Conservation (phyloP, 2,329 filamentous ascomycete species). For the Penicillium sp. region DNA sequence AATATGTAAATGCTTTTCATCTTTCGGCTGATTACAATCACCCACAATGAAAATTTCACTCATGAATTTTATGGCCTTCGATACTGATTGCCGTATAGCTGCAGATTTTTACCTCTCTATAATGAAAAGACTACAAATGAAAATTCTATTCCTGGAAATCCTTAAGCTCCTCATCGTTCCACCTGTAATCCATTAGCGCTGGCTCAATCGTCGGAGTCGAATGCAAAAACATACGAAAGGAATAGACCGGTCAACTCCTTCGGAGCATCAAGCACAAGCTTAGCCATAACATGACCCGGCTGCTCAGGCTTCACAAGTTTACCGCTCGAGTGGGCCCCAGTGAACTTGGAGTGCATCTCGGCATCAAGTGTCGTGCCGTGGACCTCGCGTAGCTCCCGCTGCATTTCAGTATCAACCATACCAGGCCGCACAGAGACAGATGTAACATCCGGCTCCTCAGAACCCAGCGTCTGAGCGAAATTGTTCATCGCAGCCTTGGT, state of each 20-base stretch:
- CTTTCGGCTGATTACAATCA: slow-evolving; percentile 58
- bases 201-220: not conserved
- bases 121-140: slow-evolving; percentile 4
- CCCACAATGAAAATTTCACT: slow-evolving; percentile 13
- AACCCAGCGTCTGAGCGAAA: slow-evolving; percentile 28
- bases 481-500: slow-evolving; percentile 41
- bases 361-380: slow-evolving; percentile 63
- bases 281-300: slow-evolving; percentile 83
- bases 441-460: slow-evolving; percentile 28
- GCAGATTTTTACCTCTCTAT: slow-evolving; percentile 6
- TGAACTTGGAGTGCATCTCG: slow-evolving; percentile 64
- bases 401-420: slow-evolving; percentile 39
- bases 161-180: slow-evolving; percentile 46
- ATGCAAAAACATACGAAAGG: slow-evolving; percentile 44
- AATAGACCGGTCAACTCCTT: slow-evolving; percentile 74
- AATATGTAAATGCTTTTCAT: slow-evolving; percentile 64
- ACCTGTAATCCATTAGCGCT: slow-evolving; percentile 37
- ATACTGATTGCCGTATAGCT: slow-evolving; percentile 30
- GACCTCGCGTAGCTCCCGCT: slow-evolving; percentile 68
- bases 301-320: slow-evolving; percentile 77
- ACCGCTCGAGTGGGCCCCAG: slow-evolving; percentile 67
- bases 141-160: slow-evolving; percentile 42
- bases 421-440: slow-evolving; percentile 33
- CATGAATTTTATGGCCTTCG: slow-evolving; percentile 23
- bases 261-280: slow-evolving; percentile 65